Evolutionary conservation across 805 yeast genomes (phyloP).

Genomic region (Schwanniomyces sp.): DNA sequence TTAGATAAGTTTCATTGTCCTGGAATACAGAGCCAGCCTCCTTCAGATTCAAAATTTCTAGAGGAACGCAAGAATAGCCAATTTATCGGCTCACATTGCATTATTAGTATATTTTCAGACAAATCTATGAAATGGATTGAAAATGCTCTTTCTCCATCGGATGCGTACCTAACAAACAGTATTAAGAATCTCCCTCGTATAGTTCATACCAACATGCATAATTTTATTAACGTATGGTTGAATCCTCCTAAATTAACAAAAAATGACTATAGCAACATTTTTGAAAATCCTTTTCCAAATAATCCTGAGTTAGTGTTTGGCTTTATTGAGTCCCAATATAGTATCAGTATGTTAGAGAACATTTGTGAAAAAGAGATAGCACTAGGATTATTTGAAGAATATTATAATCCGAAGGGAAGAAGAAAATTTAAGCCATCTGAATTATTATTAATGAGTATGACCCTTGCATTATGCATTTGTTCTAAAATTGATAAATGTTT

Average conservation of each 20-base stretch:
- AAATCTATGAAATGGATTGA: conserved; percentile 34
- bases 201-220: conserved; percentile 14
- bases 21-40: background rate
- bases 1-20: background rate
- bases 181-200: conserved; percentile 27
- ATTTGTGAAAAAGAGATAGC: conserved; percentile 13
- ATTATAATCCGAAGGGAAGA: conserved; percentile 15
- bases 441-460: conserved; percentile 31
- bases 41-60: background rate
- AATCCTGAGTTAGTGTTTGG: conserved; percentile 21
- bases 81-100: conserved; percentile 36
- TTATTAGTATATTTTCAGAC: conserved; percentile 33
- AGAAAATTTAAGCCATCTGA: conserved; percentile 28
- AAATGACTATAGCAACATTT: conserved; percentile 13
- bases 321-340: conserved; percentile 25
- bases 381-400: conserved; percentile 19
- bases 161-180: conserved; percentile 19
- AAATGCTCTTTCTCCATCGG: conserved; percentile 19
- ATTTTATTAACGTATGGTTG: conserved; percentile 25
- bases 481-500: conserved; percentile 17
- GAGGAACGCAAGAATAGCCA: conserved; percentile 10
- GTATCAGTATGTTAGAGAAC: conserved; percentile 17
- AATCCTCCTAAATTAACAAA: conserved; percentile 27
- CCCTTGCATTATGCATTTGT: conserved; percentile 24
- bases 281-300: conserved; percentile 28